A percentile compares a stretch with the other conserved stretches of the same genome.
Conservation (phyloP, 192 early-diverging fungal genomes). For the Coemansia guatemalensis region DNA sequence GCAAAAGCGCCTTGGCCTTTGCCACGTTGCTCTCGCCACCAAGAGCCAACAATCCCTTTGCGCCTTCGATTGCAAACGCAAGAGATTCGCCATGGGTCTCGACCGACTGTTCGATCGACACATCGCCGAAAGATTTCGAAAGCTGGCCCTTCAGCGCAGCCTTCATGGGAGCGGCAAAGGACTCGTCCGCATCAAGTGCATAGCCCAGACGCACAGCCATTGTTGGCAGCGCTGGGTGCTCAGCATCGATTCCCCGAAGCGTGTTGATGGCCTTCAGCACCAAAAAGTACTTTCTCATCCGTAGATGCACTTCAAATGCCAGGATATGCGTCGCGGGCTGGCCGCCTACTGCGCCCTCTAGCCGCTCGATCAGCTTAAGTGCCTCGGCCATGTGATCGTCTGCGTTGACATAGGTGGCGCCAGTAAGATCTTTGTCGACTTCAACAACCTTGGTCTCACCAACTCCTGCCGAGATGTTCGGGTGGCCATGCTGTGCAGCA, state of each 20-base stretch:
- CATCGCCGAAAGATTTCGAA: constrained; percentile 38
- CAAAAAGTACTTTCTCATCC: constrained; percentile 54
- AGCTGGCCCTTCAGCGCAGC: constrained; percentile 46
- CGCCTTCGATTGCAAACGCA: constrained; percentile 15
- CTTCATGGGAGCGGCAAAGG: constrained; percentile 52
- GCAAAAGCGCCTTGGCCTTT: constrained; percentile 14
- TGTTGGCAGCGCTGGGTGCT: constrained; percentile 32
- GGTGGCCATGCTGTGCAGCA: constrained; percentile 59
- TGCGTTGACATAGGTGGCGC: constrained; percentile 53
- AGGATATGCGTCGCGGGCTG: constrained; percentile 32
- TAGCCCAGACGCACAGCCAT: constrained; percentile 32
- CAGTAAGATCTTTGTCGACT: constrained; percentile 43
- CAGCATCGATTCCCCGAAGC: constrained; percentile 30
- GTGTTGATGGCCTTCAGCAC: constrained; percentile 49
- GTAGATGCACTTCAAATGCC: constrained; percentile 50
- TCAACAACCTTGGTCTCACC: constrained; percentile 56
- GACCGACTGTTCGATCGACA: constrained; percentile 18
- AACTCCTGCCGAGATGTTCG: constrained; percentile 41
- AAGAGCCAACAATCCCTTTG: constrained; percentile 28
- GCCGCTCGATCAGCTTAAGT: constrained; percentile 71
- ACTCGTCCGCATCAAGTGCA: constrained; percentile 33
- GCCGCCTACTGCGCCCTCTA: constrained; percentile 43
- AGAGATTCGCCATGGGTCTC: constrained; percentile 17
- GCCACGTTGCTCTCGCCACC: constrained; percentile 20
- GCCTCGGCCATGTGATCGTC: constrained; percentile 72